These are phyloP conservation scores for Penicillium hesseltinei DNA, from an alignment of 2,329 filamentous ascomycete species.

Conservation along the genomic window DNA sequence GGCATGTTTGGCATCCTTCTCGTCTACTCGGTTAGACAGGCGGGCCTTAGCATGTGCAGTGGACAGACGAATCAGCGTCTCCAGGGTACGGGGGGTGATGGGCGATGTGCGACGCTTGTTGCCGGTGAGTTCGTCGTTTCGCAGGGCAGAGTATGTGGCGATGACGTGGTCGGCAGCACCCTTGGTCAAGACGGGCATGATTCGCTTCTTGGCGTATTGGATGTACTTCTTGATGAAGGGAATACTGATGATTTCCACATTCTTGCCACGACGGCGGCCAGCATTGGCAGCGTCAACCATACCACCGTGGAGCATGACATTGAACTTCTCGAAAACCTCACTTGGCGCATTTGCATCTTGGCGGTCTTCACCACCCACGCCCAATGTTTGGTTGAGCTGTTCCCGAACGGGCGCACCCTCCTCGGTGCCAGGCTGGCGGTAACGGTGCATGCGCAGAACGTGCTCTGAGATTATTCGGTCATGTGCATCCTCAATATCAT, in stretches of 20 bases:
- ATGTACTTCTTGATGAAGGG: constrained; percentile 99
- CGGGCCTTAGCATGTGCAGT: constrained; percentile 94
- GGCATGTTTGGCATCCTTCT: constrained; percentile 81
- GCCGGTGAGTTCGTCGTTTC: constrained; percentile 93
- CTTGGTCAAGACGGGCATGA: constrained; percentile 87
- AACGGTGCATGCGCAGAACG: constrained; percentile 94
- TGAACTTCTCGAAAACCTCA: constrained; percentile 94
- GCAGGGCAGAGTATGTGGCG: constrained; percentile 82
- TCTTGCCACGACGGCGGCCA: constrained; percentile 70
- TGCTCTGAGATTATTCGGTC: constrained; percentile 94
- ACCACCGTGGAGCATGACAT: constrained; percentile 91
- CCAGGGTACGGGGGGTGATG: constrained; percentile 93
- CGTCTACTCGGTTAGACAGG: constrained; percentile 82
- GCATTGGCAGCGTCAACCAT: constrained; percentile 64
- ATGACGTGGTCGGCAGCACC: constrained; percentile 90
- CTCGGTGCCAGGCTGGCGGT: constrained; percentile 86
- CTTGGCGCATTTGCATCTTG: constrained; percentile 71
- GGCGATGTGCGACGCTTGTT: constrained; percentile 92
- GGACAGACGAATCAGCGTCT: constrained; percentile 95
- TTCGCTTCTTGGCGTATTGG: constrained; percentile 89
- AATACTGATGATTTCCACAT: constrained; percentile 86
- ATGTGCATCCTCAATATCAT: constrained; percentile 92
- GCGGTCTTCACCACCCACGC: constrained; percentile 77
- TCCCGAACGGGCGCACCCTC: constrained; percentile 94
- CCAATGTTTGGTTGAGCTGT: constrained; percentile 76